Percentiles rank a stretch among this genome's conserved stretches.
These are phyloP conservation scores for Phytophthora kernoviae DNA, from an alignment of 352 stramenopile genomes.

Conservation along the genomic window DNA sequence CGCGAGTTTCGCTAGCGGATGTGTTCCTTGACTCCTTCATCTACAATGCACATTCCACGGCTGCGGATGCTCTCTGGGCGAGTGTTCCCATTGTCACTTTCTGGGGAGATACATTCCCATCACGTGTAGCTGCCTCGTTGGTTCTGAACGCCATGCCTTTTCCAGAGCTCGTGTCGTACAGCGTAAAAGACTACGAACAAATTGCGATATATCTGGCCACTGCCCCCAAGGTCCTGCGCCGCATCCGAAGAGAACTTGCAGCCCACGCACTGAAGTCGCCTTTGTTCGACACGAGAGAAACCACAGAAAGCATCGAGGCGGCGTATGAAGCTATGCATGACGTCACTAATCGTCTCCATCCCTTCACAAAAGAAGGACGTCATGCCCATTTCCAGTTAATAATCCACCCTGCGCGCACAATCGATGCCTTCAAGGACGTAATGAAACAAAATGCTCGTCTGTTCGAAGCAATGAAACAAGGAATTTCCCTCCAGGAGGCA, in stretches of 20 bases:
- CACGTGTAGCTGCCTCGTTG: slow-evolving; percentile 70
- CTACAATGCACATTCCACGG: slow-evolving; percentile 97
- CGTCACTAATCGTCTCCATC: slow-evolving; percentile 35
- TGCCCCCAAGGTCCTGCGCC: slow-evolving; percentile 15
- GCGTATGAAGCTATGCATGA: slow-evolving; percentile 75
- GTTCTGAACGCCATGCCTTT: slow-evolving; percentile 43
- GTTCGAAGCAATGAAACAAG: slow-evolving; percentile 20
- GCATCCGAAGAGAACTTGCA: slow-evolving; percentile 41
- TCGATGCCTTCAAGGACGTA: slow-evolving; percentile 3
- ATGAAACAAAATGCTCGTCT: slow-evolving; percentile 14
- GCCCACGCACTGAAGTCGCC: slow-evolving; percentile 40
- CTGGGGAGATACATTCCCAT: slow-evolving; percentile 74
- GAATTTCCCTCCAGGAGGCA: slow-evolving; percentile 35
- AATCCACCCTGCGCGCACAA: slow-evolving; percentile 33
- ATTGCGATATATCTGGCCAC: slow-evolving; percentile 58
- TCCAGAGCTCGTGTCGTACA: slow-evolving; percentile 48
- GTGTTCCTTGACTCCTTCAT: slow-evolving; percentile 95
- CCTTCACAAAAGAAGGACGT: slow-evolving; percentile 7
- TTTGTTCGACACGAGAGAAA: slow-evolving; percentile 78
- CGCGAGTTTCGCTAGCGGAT: slow-evolving; percentile 80
- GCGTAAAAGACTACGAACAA: slow-evolving; percentile 73
- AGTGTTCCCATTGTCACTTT: slow-evolving; percentile 91
- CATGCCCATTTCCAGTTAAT: slow-evolving; percentile 42
- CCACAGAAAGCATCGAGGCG: slow-evolving; percentile 63
- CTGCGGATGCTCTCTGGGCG: slow-evolving; percentile 88